These are phyloP conservation scores for Ensete ventricosum DNA, from an alignment of 176 grass and related monocot genomes.

Conservation along the genomic window DNA sequence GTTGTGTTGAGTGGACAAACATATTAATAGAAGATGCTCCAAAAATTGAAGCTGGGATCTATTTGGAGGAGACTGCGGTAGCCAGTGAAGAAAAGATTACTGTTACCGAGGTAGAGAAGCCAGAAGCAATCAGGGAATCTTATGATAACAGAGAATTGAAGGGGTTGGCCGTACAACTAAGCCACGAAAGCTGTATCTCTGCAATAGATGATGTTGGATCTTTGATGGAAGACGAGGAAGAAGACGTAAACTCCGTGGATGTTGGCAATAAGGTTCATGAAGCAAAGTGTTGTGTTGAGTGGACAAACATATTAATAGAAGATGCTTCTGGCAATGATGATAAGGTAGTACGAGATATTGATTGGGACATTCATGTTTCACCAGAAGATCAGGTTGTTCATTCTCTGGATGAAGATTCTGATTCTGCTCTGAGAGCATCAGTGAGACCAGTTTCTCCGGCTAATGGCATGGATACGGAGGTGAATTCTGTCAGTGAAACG, in stretches of 20 bases:
- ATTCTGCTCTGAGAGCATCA: background rate
- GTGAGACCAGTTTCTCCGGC: background rate
- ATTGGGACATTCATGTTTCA: background rate
- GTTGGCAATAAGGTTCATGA: background rate
- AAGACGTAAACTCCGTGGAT: background rate
- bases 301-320: constrained; percentile 2
- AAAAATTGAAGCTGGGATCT: background rate
- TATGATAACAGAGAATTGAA: background rate
- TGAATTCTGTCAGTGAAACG: background rate
- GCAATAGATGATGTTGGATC: background rate
- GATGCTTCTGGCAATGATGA: too few species aligned
- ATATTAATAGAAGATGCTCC: background rate
- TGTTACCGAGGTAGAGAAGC: background rate
- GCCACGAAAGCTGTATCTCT: background rate
- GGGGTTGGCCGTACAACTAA: background rate
- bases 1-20: background rate
- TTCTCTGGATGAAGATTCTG: background rate
- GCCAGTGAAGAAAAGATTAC: background rate
- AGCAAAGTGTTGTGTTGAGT: background rate
- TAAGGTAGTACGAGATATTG: background rate
- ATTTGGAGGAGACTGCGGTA: background rate
- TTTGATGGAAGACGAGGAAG: background rate
- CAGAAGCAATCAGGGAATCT: background rate
- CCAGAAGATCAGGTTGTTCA: background rate
- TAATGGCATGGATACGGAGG: background rate